These are phyloP conservation scores for Curvularia hawaiiensis DNA, from an alignment of 2,329 filamentous ascomycete species.

Conservation along the genomic window DNA sequence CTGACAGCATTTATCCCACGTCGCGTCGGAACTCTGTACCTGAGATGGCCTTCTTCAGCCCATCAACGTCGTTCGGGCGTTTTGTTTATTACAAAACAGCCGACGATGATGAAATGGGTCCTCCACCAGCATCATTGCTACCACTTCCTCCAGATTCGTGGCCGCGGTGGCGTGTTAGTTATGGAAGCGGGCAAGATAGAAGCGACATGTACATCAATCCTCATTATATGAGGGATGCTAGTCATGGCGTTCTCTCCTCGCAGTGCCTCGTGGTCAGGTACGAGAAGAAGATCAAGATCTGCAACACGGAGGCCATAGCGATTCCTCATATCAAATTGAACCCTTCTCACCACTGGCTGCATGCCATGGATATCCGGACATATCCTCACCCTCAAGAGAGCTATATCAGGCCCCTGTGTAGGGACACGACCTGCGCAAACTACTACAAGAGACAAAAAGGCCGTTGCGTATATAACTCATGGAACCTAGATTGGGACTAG, in stretches of 20 bases:
- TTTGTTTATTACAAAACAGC: neutral
- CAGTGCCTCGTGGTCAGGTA: neutral
- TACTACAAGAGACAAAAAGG: neutral
- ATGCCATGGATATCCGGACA: slow-evolving; percentile 26
- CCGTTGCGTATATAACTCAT: neutral
- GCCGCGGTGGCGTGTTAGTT: neutral
- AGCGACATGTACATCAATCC: neutral
- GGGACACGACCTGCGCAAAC: slow-evolving; percentile 9
- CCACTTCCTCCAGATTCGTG: neutral
- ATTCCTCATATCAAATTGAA: slow-evolving; percentile 1
- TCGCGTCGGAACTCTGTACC: neutral
- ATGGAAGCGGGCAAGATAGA: neutral
- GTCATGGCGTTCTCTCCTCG: neutral
- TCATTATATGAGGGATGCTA: neutral
- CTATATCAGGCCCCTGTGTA: slow-evolving; percentile 23
- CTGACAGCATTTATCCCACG: neutral
- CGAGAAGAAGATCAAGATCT: neutral
- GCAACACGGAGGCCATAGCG: neutral
- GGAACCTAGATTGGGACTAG: neutral
- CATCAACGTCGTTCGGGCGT: neutral
- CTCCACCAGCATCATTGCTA: neutral
- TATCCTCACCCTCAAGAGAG: slow-evolving; percentile 21
- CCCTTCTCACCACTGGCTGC: slow-evolving; percentile 24
- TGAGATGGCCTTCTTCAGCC: slow-evolving; percentile 1
- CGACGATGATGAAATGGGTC: neutral